Evolutionary conservation across 257 asterid species (phyloP).

Genomic region (Linderniella brevidens): DNA sequence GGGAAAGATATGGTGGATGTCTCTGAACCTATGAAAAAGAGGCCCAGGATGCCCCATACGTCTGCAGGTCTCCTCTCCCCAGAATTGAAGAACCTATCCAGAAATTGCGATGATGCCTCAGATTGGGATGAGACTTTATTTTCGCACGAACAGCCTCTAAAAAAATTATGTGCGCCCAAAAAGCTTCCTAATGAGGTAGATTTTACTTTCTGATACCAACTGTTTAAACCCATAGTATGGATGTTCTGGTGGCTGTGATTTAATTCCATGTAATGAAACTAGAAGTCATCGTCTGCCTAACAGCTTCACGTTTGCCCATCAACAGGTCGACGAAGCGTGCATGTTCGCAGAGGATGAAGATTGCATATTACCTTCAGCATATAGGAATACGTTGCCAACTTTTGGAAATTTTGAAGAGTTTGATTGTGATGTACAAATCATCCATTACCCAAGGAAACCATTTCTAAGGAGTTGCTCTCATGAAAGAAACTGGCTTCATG

Average conservation of each 20-base stretch:
- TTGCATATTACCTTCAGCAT: conserved; percentile 18
- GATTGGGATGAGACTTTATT: conserved; percentile 18
- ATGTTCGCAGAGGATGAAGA: conserved; percentile 16
- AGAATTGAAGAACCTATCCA: conserved; percentile 22
- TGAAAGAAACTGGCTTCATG: conserved; percentile 19
- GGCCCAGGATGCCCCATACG: conserved; percentile 22
- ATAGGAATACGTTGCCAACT: conserved; percentile 17
- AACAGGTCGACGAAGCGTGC: conserved; percentile 18
- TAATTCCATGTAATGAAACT: conserved; percentile 10
- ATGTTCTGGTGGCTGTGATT: conserved; percentile 16
- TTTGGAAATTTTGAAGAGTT: conserved; percentile 19
- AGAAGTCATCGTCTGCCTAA: conserved; percentile 15
- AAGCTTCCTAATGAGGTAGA: conserved; percentile 17
- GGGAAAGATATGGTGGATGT: conserved; percentile 19
- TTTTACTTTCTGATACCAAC: conserved; percentile 22
- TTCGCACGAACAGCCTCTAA: conserved; percentile 13
- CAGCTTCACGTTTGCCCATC: conserved; percentile 24
- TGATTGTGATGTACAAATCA: conserved; percentile 17
- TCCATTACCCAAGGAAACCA: conserved; percentile 20
- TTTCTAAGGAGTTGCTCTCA: conserved; percentile 30
- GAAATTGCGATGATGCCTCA: conserved; percentile 17
- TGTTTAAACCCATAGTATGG: conserved; percentile 18
- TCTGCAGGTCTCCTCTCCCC: conserved; percentile 21
- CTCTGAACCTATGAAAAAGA: conserved; percentile 27
- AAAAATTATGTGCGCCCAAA: conserved; percentile 17